Conservation (phyloP, 805 yeast species). For the Monosporozyma aerobia region DNA sequence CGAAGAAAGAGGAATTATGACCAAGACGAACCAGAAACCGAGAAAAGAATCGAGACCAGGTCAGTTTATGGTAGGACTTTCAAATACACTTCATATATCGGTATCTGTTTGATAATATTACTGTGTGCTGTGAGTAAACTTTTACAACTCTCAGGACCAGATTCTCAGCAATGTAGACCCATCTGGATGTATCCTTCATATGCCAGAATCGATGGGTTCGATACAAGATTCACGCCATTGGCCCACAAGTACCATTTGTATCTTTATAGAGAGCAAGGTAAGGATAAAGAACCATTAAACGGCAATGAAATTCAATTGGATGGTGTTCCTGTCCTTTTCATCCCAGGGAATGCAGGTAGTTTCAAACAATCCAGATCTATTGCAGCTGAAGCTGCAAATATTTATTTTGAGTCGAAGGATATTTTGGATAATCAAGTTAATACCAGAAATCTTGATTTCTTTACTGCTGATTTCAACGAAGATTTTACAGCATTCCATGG, state of each 20-base stretch:
- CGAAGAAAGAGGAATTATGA: neutral
- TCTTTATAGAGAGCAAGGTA: conserved; percentile 76
- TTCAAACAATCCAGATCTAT: conserved; percentile 82
- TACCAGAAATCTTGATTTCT: conserved; percentile 61
- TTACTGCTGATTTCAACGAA: conserved; percentile 89
- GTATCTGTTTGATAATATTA: conserved; percentile 12
- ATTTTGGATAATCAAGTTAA: conserved; percentile 16
- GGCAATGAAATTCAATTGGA: conserved; percentile 32
- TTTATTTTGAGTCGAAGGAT: conserved; percentile 34
- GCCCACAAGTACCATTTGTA: conserved; percentile 66
- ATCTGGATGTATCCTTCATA: conserved; percentile 81
- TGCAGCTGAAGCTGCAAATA: conserved; percentile 69
- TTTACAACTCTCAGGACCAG: conserved; percentile 35
- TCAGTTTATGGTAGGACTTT: conserved; percentile 1
- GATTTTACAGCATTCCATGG: conserved; percentile 97
- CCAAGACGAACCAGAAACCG: neutral
- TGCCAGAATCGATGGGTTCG: conserved; percentile 65
- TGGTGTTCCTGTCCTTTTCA: conserved; percentile 85
- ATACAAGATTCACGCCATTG: conserved; percentile 56
- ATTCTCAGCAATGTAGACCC: conserved; percentile 48
- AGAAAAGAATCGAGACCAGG: neutral
- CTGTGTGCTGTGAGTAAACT: conserved; percentile 7
- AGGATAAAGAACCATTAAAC: conserved; percentile 45
- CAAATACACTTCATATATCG: conserved; percentile 8
- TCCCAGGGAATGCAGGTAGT: conserved; percentile 97